Evolutionary conservation across 2,329 filamentous ascomycete genomes (phyloP).

Genomic region (Hysterium pulicare): DNA sequence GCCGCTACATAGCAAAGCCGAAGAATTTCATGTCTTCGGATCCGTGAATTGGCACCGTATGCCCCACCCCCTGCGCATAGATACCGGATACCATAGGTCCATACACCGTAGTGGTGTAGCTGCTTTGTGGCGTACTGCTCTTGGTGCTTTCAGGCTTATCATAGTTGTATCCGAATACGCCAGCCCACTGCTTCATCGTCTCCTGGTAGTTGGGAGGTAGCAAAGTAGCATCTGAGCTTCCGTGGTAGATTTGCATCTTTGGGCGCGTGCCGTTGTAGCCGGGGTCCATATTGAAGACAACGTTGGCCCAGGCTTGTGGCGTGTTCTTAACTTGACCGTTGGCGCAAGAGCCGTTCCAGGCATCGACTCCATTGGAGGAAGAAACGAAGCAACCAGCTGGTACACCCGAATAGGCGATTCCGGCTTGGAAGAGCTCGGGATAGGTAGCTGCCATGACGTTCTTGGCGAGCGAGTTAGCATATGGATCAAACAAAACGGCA

Average conservation of each 20-base stretch:
- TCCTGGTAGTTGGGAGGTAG: slow-evolving; percentile 56
- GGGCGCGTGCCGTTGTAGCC: slow-evolving; percentile 51
- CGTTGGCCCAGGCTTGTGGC: slow-evolving; percentile 48
- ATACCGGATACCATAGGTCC: neutral
- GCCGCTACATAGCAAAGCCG: too few relatives aligned
- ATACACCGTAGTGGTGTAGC: slow-evolving; percentile 13
- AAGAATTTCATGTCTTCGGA: slow-evolving; percentile 34
- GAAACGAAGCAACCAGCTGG: slow-evolving; percentile 54
- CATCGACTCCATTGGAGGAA: slow-evolving; percentile 38
- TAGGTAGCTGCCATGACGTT: slow-evolving; percentile 52
- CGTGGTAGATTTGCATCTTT: slow-evolving; percentile 58
- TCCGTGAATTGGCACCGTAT: slow-evolving; percentile 19
- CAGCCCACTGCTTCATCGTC: slow-evolving; percentile 39
- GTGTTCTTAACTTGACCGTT: slow-evolving; percentile 46
- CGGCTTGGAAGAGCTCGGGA: slow-evolving; percentile 52
- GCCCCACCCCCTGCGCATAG: neutral
- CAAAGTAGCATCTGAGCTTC: slow-evolving; percentile 50
- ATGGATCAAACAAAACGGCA: too few relatives aligned
- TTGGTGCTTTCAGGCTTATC: slow-evolving; percentile 20
- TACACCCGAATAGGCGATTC: slow-evolving; percentile 51
- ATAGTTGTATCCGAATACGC: slow-evolving; percentile 23
- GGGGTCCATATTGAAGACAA: slow-evolving; percentile 49
- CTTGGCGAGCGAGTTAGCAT: slow-evolving; percentile 5
- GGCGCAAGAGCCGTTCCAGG: slow-evolving; percentile 54
- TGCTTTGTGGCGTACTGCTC: slow-evolving; percentile 25